These are phyloP conservation scores for Patellaria atrata DNA, from an alignment of 495 filamentous ascomycete genomes.

Conservation along the genomic window DNA sequence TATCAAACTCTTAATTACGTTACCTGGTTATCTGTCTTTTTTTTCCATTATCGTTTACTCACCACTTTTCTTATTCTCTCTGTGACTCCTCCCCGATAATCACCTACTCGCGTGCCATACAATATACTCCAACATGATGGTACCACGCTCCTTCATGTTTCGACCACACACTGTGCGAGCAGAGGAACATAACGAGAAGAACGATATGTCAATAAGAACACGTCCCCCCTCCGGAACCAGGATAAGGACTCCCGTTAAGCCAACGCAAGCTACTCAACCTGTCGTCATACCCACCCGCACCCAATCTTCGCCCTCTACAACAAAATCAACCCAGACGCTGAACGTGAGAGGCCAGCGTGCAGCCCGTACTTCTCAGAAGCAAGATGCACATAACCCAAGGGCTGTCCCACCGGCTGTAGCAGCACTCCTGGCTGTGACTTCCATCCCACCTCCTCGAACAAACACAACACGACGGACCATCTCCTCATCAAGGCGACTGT, in stretches of 20 bases:
- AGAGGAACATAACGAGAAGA: slow-evolving; percentile 4
- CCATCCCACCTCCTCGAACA: slow-evolving; percentile 26
- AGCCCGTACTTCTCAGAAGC: slow-evolving; percentile 5
- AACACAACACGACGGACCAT: slow-evolving; percentile 5
- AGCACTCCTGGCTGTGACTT: slow-evolving; percentile 30
- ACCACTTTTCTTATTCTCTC: no score
- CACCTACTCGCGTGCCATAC: no score
- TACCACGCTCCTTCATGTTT: slow-evolving; percentile 17
- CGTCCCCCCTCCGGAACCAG: no score
- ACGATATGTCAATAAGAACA: no score
- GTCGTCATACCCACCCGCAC: slow-evolving; percentile 20
- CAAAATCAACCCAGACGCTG: slow-evolving; percentile 15
- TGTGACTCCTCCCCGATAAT: neutral
- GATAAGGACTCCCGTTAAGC: no score
- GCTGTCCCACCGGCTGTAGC: slow-evolving; percentile 31
- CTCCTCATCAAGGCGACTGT: slow-evolving; percentile 22
- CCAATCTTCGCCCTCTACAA: slow-evolving; percentile 1
- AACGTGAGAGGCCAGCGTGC: slow-evolving; percentile 17
- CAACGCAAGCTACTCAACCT: slow-evolving; percentile 12
- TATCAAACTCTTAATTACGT: no score
- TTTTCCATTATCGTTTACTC: no score
- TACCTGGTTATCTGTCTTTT: no score
- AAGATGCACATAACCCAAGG: slow-evolving; percentile 20
- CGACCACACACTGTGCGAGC: slow-evolving; percentile 2
- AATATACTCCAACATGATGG: slow-evolving; percentile 18